Percentiles rank a stretch among this genome's conserved stretches.
These are phyloP conservation scores for Helminthosporium solani DNA, from an alignment of 2,329 filamentous ascomycete species.

Conservation along the genomic window DNA sequence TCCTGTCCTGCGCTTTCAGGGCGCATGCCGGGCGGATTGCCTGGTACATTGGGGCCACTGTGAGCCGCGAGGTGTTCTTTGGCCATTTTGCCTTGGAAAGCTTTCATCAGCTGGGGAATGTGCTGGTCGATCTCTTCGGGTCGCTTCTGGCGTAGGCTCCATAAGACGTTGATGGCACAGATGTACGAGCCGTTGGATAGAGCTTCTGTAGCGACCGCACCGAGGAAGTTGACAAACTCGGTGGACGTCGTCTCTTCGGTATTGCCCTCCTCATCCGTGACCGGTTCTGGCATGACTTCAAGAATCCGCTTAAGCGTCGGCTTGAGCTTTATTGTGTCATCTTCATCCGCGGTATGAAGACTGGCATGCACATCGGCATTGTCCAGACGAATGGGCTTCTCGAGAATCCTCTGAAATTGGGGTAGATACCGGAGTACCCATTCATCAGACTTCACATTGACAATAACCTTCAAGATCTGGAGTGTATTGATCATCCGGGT, in stretches of 20 bases:
- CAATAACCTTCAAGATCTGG: conserved; percentile 84
- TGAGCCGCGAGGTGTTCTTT: conserved; percentile 80
- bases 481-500: conserved; percentile 91
- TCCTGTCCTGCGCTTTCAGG: conserved; percentile 61
- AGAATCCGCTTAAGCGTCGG: conserved; percentile 80
- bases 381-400: conserved; percentile 85
- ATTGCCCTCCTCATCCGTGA: conserved; percentile 79
- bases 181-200: conserved; percentile 79
- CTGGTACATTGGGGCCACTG: conserved; percentile 46
- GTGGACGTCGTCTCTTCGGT: conserved; percentile 76
- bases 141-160: conserved; percentile 83
- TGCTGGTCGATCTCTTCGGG: conserved; percentile 88
- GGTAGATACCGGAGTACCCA: conserved; percentile 82
- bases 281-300: conserved; percentile 79
- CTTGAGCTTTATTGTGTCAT: conserved; percentile 60
- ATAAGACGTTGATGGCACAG: conserved; percentile 88
- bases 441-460: conserved; percentile 84
- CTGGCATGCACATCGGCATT: conserved; percentile 93
- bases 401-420: conserved; percentile 80
- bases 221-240: conserved; percentile 83
- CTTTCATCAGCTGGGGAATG: conserved; percentile 86
- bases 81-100: conserved; percentile 85
- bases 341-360: conserved; percentile 72
- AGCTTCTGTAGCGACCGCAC: conserved; percentile 82
- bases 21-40: conserved; percentile 40